phyloP scores from a whole-genome alignment of 2,329 filamentous ascomycete species.

The Alternaria sp. region DNA sequence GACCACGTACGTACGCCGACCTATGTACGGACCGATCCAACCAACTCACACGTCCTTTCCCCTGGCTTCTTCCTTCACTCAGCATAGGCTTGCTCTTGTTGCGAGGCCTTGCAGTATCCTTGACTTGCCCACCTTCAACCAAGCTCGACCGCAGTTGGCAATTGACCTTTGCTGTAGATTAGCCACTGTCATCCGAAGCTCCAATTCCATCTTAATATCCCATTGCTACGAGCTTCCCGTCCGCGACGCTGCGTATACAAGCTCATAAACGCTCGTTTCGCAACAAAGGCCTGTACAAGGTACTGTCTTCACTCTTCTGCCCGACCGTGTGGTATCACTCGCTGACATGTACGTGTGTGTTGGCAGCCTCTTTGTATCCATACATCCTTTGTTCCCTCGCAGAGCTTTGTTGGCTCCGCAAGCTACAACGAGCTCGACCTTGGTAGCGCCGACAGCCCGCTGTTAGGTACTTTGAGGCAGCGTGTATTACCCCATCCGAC shows the following conservation, averaged over 20 bases:
- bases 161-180: conserved; percentile 18
- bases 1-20: conserved; percentile 22
- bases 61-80: conserved; percentile 20
- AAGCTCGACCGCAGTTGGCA: conserved; percentile 20
- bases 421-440: conserved; percentile 25
- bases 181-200: conserved; percentile 9
- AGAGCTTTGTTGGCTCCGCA: conserved; percentile 23
- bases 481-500: conserved; percentile 4
- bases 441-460: conserved; percentile 8
- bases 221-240: conserved; percentile 21
- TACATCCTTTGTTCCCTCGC: conserved; percentile 34
- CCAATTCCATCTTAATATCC: conserved; percentile 8
- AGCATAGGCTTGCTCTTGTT: conserved; percentile 17
- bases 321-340: conserved; percentile 9
- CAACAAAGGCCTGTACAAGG: conserved; percentile 23
- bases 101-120: conserved; percentile 19
- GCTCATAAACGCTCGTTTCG: conserved; percentile 15
- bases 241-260: conserved; percentile 19
- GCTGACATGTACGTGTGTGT: conserved; percentile 40
- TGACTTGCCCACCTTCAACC: conserved; percentile 15
- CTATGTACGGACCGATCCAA: conserved; percentile 23
- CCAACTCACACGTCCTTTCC: conserved; percentile 17
- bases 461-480: conserved; percentile 4
- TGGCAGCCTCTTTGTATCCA: conserved; percentile 31
- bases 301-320: conserved; percentile 16